Percentiles rank a stretch among this genome's conserved stretches.
Evolutionary conservation across 768 basidiomycete genomes (phyloP).

Genomic region (Pulveroboletus sp.): DNA sequence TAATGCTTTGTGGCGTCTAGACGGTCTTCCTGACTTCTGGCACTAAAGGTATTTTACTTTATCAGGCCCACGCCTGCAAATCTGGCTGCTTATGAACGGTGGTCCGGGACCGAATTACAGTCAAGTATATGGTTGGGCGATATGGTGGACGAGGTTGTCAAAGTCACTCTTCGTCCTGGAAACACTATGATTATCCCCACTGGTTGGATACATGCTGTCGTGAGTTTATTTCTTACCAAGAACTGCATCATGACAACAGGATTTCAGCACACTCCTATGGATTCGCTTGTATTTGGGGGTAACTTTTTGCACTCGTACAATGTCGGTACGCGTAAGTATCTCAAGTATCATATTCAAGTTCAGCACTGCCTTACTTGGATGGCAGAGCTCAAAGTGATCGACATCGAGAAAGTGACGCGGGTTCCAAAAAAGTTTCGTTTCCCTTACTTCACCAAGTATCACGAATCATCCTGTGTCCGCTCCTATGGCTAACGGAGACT

Average conservation of each 20-base stretch:
- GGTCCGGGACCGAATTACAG: conserved; percentile 92
- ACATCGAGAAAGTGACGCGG: conserved; percentile 89
- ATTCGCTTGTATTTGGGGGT: conserved; percentile 94
- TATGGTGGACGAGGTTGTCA: conserved; percentile 87
- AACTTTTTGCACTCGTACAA: conserved; percentile 97
- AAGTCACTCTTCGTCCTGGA: conserved; percentile 70
- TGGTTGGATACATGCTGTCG: conserved; percentile 98
- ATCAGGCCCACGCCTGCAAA: conserved; percentile 86
- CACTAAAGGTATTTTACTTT: conserved; percentile 88
- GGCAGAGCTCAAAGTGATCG: conserved; percentile 80
- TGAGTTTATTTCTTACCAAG: conserved; percentile 37
- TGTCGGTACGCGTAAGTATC: conserved; percentile 71
- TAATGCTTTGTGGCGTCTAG: not conserved
- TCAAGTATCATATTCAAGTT: not conserved
- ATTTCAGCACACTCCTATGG: conserved; percentile 79
- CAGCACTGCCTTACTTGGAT: conserved; percentile 9
- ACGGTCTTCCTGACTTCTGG: conserved; percentile 1
- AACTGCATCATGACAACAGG: conserved; percentile 1
- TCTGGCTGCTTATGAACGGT: conserved; percentile 85
- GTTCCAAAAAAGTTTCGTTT: conserved; percentile 93
- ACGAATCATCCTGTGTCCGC: conserved; percentile 16
- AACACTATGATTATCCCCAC: conserved; percentile 95
- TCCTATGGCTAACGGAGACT: conserved; percentile 1
- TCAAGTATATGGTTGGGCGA: conserved; percentile 90
- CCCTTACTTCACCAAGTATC: conserved; percentile 74